Base-by-base conservation (phyloP, 345 rosid genomes). In the Lenwebbia sp. region DNA sequence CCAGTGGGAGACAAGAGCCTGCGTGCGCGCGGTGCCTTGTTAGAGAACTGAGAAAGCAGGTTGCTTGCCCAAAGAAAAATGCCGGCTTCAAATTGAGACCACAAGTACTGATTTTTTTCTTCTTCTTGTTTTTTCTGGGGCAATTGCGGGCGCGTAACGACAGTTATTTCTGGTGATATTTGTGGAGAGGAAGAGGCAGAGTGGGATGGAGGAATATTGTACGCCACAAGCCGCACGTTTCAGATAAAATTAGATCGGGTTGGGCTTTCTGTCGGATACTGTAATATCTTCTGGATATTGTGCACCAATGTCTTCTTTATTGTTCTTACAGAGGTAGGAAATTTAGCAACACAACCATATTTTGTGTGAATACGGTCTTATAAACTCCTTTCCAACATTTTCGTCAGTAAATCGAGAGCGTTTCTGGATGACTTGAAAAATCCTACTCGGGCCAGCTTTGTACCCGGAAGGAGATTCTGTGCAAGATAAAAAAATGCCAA, bases 121-220 rank as follows among this genome's bases (percentile, higher is more conserved):
- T 4, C 41, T 40, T 4, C 30, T 23, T 82, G 15, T 50, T 17
- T 33, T 70, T 33, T 19, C 78, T 1, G 6, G 78, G 78, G 47
- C 7, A 21, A 28, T 83, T 51, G 51, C 83, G 25, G 87, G 57
- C 54, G 55, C 65, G 44, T 22, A 54, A 83, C 26, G 91, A 85
- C 92, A 86, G 93, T 89, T 91, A 86, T 84, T 85, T 88, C 89
- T 44, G 90, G 89, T 91, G 82, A 83, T 89, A 87, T 86, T 57
- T 84, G 92, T 87, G 93, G 92, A 83, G 75, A 86, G 33, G 49
- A 83, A 83, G 74, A 50, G 76, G 21, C 23, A 83, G 28, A 26
- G 37, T 0, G 86, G 86, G 90, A 88, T 88, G 58, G 49, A 86
- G 25, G 87, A 28, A 47, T 28, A 28, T 55, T n/a, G 55, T 47